A percentile compares a stretch with the other conserved stretches of the same genome.
Conservation (phyloP, 2,329 filamentous ascomycete genomes). For the Sclerotinia spermophila region DNA sequence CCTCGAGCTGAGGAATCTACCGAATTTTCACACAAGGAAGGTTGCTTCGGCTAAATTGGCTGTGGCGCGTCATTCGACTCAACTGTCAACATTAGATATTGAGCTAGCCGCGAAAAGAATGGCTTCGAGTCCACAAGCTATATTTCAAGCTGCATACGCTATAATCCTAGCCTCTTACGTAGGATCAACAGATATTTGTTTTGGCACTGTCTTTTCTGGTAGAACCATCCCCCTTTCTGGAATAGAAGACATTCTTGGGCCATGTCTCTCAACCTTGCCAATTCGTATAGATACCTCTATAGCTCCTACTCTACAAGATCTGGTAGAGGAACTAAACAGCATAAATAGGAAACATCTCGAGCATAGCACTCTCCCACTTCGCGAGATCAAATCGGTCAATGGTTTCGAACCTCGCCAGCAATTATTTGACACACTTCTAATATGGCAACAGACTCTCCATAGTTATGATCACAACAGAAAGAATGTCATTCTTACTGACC, state of each 20-base stretch:
- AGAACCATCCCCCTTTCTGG: conserved; percentile 66
- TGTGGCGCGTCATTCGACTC: conserved; percentile 34
- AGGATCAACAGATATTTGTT: conserved; percentile 62
- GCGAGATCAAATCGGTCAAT: conserved; percentile 63
- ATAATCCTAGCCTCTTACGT: conserved; percentile 63
- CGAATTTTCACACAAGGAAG: conserved; percentile 51
- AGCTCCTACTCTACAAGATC: conserved; percentile 51
- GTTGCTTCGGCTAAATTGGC: conserved; percentile 33
- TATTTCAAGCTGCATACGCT: conserved; percentile 71
- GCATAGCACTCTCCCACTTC: conserved; percentile 60
- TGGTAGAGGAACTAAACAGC: conserved; percentile 61
- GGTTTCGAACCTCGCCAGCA: conserved; percentile 51
- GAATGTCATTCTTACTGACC: conserved; percentile 52
- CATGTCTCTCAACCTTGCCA: conserved; percentile 74
- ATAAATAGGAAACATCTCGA: conserved; percentile 63
- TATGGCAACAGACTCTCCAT: conserved; percentile 74
- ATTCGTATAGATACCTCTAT: conserved; percentile 59
- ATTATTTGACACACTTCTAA: conserved; percentile 75
- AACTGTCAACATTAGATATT: conserved; percentile 32
- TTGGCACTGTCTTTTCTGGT: conserved; percentile 81
- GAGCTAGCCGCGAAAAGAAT: conserved; percentile 29
- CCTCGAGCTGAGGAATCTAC: conserved; percentile 52
- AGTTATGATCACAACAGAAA: conserved; percentile 35
- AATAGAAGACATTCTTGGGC: conserved; percentile 73
- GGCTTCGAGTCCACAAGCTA: conserved; percentile 55